Percentiles rank a stretch among this genome's conserved stretches.
Conservation (phyloP, 257 asterid genomes). For the Solanum pimpinellifolium region DNA sequence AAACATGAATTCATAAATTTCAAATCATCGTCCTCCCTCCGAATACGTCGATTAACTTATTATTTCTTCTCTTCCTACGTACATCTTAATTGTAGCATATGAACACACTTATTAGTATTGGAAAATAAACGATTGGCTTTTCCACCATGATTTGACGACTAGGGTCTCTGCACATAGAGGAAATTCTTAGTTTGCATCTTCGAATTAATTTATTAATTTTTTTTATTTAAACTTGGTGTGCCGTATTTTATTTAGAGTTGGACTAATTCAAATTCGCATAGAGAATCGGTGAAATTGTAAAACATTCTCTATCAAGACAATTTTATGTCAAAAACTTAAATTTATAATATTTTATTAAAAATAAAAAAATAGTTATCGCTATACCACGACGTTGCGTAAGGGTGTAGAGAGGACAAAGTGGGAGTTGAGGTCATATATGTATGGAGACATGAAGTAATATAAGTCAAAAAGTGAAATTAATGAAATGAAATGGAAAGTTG, state of each 20-base stretch:
- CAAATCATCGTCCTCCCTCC: not conserved
- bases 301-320: no score
- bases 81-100: not conserved
- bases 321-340: accelerated
- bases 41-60: not conserved
- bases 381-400: no score
- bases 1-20: not conserved
- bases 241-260: no score
- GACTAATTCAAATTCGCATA: no score
- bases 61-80: not conserved
- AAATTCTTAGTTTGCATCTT: no score
- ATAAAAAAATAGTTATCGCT: no score
- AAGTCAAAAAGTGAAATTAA: not conserved
- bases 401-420: not conserved
- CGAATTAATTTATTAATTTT: no score
- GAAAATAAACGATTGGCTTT: not conserved
- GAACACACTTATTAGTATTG: not conserved
- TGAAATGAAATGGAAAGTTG: not conserved
- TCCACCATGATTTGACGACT: no score
- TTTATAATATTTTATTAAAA: no score
- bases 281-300: accelerated
- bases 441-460: not conserved
- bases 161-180: no score
- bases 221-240: no score
- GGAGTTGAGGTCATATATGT: not conserved